These are phyloP conservation scores for Drechslerella coelobrocha DNA, from an alignment of 2,329 filamentous ascomycete species.

Conservation along the genomic window DNA sequence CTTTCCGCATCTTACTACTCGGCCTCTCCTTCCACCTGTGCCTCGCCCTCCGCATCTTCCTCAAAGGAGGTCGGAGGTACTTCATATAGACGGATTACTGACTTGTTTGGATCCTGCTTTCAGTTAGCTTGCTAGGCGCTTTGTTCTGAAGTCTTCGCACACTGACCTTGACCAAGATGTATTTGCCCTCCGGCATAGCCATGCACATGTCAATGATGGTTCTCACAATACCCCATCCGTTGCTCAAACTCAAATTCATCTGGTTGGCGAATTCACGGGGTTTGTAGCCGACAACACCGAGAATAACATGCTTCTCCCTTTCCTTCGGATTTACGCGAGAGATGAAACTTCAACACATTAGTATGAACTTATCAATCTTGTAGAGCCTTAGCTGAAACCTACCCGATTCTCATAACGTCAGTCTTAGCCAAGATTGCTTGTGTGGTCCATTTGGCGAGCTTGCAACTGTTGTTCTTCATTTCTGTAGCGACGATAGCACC, in stretches of 20 bases:
- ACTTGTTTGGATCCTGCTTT: slow-evolving; percentile 95
- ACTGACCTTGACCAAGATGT: slow-evolving; percentile 70
- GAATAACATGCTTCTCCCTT: slow-evolving; percentile 90
- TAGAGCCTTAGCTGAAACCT: slow-evolving; percentile 58
- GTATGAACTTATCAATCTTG: slow-evolving; percentile 18
- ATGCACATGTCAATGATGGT: slow-evolving; percentile 96
- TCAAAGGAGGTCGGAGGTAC: slow-evolving; percentile 88
- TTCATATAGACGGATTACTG: slow-evolving; percentile 88
- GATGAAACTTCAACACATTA: slow-evolving; percentile 74
- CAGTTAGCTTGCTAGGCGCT: slow-evolving; percentile 24
- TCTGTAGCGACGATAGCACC: slow-evolving; percentile 97
- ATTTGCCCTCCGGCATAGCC: slow-evolving; percentile 79
- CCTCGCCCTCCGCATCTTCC: slow-evolving; percentile 79
- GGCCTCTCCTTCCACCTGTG: slow-evolving; percentile 64
- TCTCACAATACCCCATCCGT: slow-evolving; percentile 98
- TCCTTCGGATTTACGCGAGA: slow-evolving; percentile 90
- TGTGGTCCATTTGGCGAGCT: slow-evolving; percentile 95
- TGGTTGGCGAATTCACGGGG: slow-evolving; percentile 94
- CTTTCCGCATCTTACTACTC: slow-evolving; percentile 61
- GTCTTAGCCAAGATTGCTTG: slow-evolving; percentile 96
- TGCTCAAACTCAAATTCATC: slow-evolving; percentile 96
- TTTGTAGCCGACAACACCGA: slow-evolving; percentile 97
- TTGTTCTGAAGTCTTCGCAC: background rate
- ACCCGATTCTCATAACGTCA: slow-evolving; percentile 99
- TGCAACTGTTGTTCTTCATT: slow-evolving; percentile 99